These are phyloP conservation scores for Ensete glaucum DNA, from an alignment of 176 grass and related monocot genomes.

Conservation along the genomic window DNA sequence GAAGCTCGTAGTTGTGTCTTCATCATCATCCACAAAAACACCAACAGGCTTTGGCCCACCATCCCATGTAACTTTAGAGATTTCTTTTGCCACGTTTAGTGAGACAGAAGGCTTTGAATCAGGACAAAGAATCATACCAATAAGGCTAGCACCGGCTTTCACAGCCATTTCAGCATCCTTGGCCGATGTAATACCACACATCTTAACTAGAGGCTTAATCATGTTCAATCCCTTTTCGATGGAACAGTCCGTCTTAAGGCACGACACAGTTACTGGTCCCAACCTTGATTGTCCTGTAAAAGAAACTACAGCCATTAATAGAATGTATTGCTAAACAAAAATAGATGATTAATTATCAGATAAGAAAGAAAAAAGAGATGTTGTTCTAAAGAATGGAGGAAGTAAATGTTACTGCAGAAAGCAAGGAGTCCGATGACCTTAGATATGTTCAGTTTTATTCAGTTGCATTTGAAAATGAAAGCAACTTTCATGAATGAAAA, in stretches of 20 bases:
- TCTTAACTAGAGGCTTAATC: slow-evolving; percentile 60
- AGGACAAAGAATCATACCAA: slow-evolving; percentile 86
- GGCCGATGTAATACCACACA: slow-evolving; percentile 76
- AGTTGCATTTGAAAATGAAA: too few relatives aligned
- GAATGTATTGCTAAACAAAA: too few relatives aligned
- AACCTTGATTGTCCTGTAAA: slow-evolving; percentile 23
- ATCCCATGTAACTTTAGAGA: slow-evolving; percentile 49
- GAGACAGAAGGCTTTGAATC: slow-evolving; percentile 62
- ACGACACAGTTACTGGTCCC: slow-evolving; percentile 19
- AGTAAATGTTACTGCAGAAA: too few relatives aligned
- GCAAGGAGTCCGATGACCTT: too few relatives aligned
- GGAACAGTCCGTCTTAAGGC: slow-evolving; percentile 17
- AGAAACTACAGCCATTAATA: too few relatives aligned
- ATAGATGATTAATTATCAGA: too few relatives aligned
- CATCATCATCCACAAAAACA: slow-evolving; percentile 86
- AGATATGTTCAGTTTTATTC: too few relatives aligned
- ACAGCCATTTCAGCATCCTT: slow-evolving; percentile 69
- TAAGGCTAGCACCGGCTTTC: slow-evolving; percentile 51
- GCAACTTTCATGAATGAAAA: too few relatives aligned
- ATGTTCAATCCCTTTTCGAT: slow-evolving; percentile 4
- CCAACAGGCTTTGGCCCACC: slow-evolving; percentile 62
- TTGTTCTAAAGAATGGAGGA: too few relatives aligned
- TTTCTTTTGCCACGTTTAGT: slow-evolving; percentile 54
- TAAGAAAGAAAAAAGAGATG: too few relatives aligned
- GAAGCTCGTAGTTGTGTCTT: slow-evolving; percentile 50